These are phyloP conservation scores for Lagerstroemia speciosa DNA, from an alignment of 345 rosid genomes.

Conservation along the genomic window DNA sequence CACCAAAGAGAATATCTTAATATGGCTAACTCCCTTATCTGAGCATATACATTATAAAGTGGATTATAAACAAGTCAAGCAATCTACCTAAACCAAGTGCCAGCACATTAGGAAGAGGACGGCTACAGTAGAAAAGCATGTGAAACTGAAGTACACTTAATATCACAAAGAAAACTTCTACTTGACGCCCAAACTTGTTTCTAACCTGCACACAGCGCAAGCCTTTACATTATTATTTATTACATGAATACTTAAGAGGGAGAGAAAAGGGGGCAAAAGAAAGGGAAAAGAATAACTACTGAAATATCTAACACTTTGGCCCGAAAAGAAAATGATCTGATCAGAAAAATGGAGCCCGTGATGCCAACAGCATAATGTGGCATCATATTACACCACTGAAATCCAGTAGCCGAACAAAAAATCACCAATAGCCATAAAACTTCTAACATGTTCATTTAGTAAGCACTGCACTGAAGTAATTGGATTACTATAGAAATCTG, in stretches of 20 bases:
- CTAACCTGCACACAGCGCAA: slow-evolving; percentile 39
- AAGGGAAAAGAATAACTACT: not conserved
- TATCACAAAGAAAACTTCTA: slow-evolving; percentile 83
- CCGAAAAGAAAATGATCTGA: not conserved
- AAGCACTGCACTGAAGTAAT: not conserved
- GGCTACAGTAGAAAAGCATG: slow-evolving; percentile 86
- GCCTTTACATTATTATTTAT: not conserved
- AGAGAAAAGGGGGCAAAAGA: not conserved
- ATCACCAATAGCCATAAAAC: not conserved
- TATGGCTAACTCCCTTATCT: not conserved
- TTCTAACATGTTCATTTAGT: not conserved
- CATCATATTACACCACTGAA: not conserved
- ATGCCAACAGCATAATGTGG: not conserved
- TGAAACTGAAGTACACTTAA: slow-evolving; percentile 83
- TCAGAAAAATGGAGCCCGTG: not conserved
- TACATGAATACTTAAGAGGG: not conserved
- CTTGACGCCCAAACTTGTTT: slow-evolving; percentile 75
- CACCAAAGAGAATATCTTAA: not conserved
- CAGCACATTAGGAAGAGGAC: slow-evolving; percentile 82
- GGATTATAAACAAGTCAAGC: slow-evolving; percentile 1
- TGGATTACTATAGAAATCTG: not conserved
- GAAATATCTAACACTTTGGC: not conserved
- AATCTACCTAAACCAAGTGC: slow-evolving; percentile 71
- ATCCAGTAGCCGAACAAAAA: not conserved
- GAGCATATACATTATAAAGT: not conserved